phyloP scores from a whole-genome alignment of 1,284 basidiomycete species.

The Polyporus tsugae region DNA sequence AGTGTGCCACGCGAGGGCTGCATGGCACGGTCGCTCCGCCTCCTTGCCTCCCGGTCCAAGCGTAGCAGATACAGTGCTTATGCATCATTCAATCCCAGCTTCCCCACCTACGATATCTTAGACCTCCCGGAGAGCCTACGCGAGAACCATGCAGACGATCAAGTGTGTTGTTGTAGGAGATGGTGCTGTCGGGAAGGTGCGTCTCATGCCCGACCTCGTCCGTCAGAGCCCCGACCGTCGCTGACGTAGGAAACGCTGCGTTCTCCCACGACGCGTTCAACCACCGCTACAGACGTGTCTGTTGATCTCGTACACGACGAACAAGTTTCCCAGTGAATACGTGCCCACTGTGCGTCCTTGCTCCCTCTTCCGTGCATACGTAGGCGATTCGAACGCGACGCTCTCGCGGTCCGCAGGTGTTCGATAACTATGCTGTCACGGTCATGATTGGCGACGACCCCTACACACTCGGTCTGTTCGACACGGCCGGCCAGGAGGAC shows the following conservation, averaged over 20 bases:
- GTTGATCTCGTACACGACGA: conserved; percentile 99
- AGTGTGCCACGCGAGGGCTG: conserved; percentile 35
- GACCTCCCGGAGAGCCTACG: conserved; percentile 38
- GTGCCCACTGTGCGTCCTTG: conserved; percentile 88
- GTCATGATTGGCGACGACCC: conserved; percentile 99
- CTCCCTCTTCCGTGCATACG: conserved; percentile 27
- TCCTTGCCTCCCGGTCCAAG: conserved; percentile 18
- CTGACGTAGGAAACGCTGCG: conserved; percentile 1
- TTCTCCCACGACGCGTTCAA: neutral
- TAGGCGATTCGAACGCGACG: conserved; percentile 35
- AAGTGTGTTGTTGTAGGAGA: conserved; percentile 99
- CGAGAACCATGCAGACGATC: conserved; percentile 86
- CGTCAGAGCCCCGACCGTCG: neutral
- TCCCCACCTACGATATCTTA: conserved; percentile 30
- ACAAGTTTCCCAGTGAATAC: conserved; percentile 99
- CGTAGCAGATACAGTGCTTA: conserved; percentile 21
- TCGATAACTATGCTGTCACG: conserved; percentile 98
- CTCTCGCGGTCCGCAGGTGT: conserved; percentile 66
- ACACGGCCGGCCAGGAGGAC: conserved; percentile 99
- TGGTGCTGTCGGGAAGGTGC: conserved; percentile 99
- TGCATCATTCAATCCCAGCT: conserved; percentile 17
- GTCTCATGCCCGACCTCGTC: conserved; percentile 39
- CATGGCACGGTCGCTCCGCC: conserved; percentile 26
- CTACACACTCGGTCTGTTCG: conserved; percentile 97
- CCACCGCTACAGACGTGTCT: conserved; percentile 83